Evolutionary conservation across 495 filamentous ascomycete genomes (phyloP).

Genomic region (Baudoinia panamericana): DNA sequence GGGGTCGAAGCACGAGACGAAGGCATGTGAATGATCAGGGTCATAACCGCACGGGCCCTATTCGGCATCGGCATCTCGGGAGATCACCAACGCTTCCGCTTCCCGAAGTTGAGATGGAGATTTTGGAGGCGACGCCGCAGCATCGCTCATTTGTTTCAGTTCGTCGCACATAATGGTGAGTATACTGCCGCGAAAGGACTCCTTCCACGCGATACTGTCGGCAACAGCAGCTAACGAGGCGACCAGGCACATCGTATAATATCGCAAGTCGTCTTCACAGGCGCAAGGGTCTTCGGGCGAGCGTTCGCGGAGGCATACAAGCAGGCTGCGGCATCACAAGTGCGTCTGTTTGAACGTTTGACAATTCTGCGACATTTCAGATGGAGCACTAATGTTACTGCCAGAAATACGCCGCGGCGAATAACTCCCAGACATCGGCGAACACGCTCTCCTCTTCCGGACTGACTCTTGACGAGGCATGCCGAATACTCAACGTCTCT

Average conservation of each 20-base stretch:
- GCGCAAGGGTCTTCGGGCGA: conserved; percentile 79
- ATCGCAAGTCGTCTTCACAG: conserved; percentile 80
- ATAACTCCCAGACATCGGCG: conserved; percentile 34
- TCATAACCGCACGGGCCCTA: no score
- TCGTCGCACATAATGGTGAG: no score
- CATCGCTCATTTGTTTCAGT: no score
- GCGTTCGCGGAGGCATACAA: conserved; percentile 52
- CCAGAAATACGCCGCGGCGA: conserved; percentile 59
- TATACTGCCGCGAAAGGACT: not conserved
- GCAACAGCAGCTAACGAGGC: not conserved
- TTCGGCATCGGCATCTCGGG: no score
- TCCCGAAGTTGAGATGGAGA: no score
- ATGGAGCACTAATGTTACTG: no score
- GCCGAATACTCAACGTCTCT: conserved; percentile 93
- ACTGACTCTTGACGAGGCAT: conserved; percentile 88
- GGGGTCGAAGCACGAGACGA: no score
- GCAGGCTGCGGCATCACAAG: conserved; percentile 66
- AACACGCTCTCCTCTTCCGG: conserved; percentile 49
- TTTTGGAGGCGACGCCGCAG: no score
- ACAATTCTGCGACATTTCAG: no score
- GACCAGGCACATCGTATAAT: conserved; percentile 84
- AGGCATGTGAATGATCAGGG: no score
- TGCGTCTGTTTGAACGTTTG: no score
- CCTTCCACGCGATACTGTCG: not conserved
- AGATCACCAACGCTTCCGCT: no score